Conservation (phyloP, 768 basidiomycete species). For the Russula ochroleuca region DNA sequence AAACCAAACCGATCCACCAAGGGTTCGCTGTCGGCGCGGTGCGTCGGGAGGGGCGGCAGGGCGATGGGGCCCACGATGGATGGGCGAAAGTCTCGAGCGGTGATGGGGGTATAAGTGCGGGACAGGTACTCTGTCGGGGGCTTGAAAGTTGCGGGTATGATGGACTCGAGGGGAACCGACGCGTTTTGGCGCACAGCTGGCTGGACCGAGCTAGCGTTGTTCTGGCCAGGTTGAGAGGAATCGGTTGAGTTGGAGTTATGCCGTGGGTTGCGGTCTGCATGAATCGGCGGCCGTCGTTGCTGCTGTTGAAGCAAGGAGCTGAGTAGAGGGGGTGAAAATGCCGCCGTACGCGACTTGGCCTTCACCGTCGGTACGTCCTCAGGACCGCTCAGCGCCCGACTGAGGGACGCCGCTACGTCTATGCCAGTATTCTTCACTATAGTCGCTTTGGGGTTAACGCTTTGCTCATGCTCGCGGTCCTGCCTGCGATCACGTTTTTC, state of each 20-base stretch:
- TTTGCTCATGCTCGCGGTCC: conserved; percentile 23
- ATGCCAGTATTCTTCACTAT: conserved; percentile 32
- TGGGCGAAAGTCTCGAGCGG: conserved; percentile 70
- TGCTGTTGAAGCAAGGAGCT: conserved; percentile 55
- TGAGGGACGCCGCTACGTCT: conserved; percentile 42
- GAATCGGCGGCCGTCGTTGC: conserved; percentile 40
- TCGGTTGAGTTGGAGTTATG: conserved; percentile 9
- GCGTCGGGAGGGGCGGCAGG: conserved; percentile 50
- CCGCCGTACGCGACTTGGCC: conserved; percentile 35
- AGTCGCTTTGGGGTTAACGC: conserved; percentile 17
- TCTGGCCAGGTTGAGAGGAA: conserved; percentile 12
- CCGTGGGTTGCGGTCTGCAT: conserved; percentile 29
- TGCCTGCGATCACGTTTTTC: conserved; percentile 39
- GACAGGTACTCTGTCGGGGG: conserved; percentile 84
- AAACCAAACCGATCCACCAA: conserved; percentile 88
- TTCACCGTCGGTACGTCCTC: conserved; percentile 17
- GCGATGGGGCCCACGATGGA: conserved; percentile 57
- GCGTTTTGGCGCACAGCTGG: conserved; percentile 34
- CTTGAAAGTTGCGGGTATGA: conserved; percentile 73
- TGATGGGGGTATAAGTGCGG: conserved; percentile 66
- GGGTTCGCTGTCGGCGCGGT: conserved; percentile 51
- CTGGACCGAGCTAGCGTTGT: conserved; percentile 28
- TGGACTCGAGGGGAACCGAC: conserved; percentile 71
- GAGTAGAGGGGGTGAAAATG: conserved; percentile 57
- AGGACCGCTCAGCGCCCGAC: conserved; percentile 25